phyloP scores from a whole-genome alignment of 805 yeast genomes.

The Hanseniaspora guilliermondii region DNA sequence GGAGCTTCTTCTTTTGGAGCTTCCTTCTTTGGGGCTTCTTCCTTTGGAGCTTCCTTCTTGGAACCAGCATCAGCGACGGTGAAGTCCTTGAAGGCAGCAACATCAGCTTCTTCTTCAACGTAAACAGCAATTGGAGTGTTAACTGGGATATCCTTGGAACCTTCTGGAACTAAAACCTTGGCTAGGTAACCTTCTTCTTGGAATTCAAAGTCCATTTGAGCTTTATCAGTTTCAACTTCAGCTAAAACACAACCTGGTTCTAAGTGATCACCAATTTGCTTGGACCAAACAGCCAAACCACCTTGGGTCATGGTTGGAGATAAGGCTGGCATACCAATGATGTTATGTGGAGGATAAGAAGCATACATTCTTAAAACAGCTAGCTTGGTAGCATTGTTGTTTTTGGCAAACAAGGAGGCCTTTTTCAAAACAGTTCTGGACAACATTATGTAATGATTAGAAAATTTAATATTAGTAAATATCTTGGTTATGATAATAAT shows the following conservation, averaged over 20 bases:
- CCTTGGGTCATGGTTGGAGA: slow-evolving; percentile 99
- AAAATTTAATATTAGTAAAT: neutral
- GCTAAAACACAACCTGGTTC: slow-evolving; percentile 90
- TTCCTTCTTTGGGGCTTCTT: slow-evolving; percentile 32
- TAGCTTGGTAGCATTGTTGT: slow-evolving; percentile 20
- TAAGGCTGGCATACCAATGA: slow-evolving; percentile 94
- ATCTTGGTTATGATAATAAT: neutral
- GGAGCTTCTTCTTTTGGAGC: slow-evolving; percentile 23
- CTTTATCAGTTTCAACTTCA: slow-evolving; percentile 95
- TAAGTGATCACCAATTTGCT: slow-evolving; percentile 76
- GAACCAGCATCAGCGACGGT: slow-evolving; percentile 57
- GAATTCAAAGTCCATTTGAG: slow-evolving; percentile 95
- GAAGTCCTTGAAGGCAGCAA: slow-evolving; percentile 77
- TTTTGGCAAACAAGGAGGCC: slow-evolving; percentile 24
- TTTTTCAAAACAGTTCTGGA: slow-evolving; percentile 19
- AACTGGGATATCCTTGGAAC: slow-evolving; percentile 82
- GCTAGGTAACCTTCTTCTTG: slow-evolving; percentile 94
- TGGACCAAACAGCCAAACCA: slow-evolving; percentile 78
- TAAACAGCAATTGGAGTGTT: slow-evolving; percentile 94
- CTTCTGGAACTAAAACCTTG: slow-evolving; percentile 69
- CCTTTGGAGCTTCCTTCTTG: neutral
- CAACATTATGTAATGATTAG: neutral
- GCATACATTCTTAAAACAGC: slow-evolving; percentile 27
- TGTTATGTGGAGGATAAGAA: slow-evolving; percentile 66
- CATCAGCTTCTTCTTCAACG: slow-evolving; percentile 76